Evolutionary conservation across 495 filamentous ascomycete species (phyloP), one percentile per base, ranked within the genome.

Genomic region (Hamigera avellanea): DNA sequence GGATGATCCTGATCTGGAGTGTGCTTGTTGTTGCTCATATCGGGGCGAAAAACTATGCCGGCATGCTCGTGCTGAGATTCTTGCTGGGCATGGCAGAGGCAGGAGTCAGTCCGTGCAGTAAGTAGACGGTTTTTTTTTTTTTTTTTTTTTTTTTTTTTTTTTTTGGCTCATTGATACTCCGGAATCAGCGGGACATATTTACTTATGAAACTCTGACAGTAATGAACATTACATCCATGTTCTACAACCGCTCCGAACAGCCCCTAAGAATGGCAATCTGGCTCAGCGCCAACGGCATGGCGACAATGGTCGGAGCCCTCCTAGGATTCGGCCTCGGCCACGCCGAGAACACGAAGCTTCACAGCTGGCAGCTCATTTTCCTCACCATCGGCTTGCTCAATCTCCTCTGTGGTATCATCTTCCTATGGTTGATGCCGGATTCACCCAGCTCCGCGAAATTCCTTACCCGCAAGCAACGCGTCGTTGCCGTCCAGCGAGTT

Each of bases 171-270:
- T 54, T 60, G 41, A 60, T 78, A 19, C 60, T 83, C n/a, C n/a
- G n/a, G n/a, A n/a, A n/a, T n/a, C n/a, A n/a, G n/a, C n/a, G n/a
- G n/a, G n/a, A n/a, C n/a, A n/a, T n/a, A n/a, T n/a, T n/a, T n/a
- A n/a, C n/a, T n/a, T n/a, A n/a, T n/a, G n/a, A n/a, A n/a, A n/a
- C n/a, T n/a, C n/a, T n/a, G n/a, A n/a, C n/a, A n/a, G n/a, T n/a
- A n/a, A n/a, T n/a, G n/a, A n/a, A n/a, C n/a, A n/a, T n/a, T 10
- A 78, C 74, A 0, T 67, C 75, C 9, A 81, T 80, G 70, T 81
- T 79, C 69, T 83, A 80, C 50, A 73, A 66, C 30, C 76, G 78
- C 14, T 65, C 72, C 29, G 78, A 83, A 41, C 79, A 82, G 50
- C 68, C 75, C 0, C 51, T 69, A 0, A 67, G 72, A 3, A 76